Evolutionary conservation across 345 rosid genomes (phyloP).

Genomic region (Erysimum cheiranthoides): DNA sequence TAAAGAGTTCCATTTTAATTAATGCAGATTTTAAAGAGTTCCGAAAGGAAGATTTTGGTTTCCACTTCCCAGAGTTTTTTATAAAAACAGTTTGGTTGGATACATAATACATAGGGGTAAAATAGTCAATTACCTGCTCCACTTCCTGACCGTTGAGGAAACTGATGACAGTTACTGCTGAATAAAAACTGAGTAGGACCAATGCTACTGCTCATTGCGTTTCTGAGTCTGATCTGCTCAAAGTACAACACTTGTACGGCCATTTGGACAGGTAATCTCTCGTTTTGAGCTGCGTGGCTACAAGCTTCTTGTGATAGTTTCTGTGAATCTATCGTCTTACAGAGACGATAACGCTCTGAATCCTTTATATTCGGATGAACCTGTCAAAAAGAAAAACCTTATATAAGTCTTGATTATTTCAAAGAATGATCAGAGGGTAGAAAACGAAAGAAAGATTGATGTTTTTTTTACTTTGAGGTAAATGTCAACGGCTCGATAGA

Average conservation of each 20-base stretch:
- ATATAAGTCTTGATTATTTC: background rate
- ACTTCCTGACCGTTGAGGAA: constrained; percentile 85
- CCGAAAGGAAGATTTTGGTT: background rate
- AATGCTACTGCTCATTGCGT: constrained; percentile 73
- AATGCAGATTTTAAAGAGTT: background rate
- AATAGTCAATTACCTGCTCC: constrained; percentile 58
- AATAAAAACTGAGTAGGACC: constrained; percentile 82
- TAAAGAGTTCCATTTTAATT: background rate
- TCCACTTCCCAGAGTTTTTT: background rate
- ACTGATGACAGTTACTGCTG: constrained; percentile 58
- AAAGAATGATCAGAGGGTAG: background rate
- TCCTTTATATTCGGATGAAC: constrained; percentile 94
- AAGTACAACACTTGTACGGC: constrained; percentile 93
- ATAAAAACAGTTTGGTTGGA: background rate
- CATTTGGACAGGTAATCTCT: constrained; percentile 94
- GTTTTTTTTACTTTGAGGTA: constrained; percentile 71
- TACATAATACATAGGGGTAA: background rate
- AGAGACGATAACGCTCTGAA: constrained; percentile 83
- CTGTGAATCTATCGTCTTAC: constrained; percentile 94
- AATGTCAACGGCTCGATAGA: constrained; percentile 90
- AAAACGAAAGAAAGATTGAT: background rate
- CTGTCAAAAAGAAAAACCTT: constrained; percentile 38
- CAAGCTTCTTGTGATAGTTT: constrained; percentile 99
- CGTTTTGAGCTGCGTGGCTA: constrained; percentile 97
- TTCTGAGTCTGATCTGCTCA: constrained; percentile 91